Evolutionary conservation across 2,329 filamentous ascomycete genomes (phyloP).

Genomic region (Bipolaris victoriae): DNA sequence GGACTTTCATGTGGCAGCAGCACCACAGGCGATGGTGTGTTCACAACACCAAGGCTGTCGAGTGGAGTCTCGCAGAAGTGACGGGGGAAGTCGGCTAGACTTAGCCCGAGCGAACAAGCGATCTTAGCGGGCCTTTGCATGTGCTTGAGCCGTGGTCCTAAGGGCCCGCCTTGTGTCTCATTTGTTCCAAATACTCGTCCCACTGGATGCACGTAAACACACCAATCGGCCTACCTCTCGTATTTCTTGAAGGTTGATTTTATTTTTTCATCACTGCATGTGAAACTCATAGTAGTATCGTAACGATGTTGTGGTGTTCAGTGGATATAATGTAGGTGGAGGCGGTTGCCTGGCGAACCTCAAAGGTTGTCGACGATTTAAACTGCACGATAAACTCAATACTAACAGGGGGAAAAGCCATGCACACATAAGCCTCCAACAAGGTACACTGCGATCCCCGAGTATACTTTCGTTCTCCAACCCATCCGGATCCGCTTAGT

Average conservation of each 20-base stretch:
- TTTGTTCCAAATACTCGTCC: not conserved
- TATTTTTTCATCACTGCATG: not conserved
- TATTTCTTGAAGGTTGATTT: not conserved
- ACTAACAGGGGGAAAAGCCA: not conserved
- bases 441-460: too few relatives aligned
- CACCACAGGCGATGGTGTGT: not conserved
- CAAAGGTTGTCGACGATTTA: not conserved
- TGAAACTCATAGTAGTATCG: not conserved
- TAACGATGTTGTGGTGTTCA: too few relatives aligned
- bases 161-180: not conserved
- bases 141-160: not conserved
- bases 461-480: not conserved
- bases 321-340: not conserved
- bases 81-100: not conserved
- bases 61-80: not conserved
- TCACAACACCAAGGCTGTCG: not conserved
- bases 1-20: not conserved
- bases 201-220: not conserved
- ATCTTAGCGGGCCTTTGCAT: not conserved
- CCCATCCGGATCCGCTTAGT: not conserved
- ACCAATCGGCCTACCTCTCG: not conserved
- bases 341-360: not conserved
- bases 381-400: not conserved
- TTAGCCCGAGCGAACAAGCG: not conserved
- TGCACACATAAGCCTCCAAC: not conserved